Evolutionary conservation across 2,329 filamentous ascomycete species (phyloP), one percentile per base, ranked within the genome.

Genomic region (Phaeoacremonium minimum): DNA sequence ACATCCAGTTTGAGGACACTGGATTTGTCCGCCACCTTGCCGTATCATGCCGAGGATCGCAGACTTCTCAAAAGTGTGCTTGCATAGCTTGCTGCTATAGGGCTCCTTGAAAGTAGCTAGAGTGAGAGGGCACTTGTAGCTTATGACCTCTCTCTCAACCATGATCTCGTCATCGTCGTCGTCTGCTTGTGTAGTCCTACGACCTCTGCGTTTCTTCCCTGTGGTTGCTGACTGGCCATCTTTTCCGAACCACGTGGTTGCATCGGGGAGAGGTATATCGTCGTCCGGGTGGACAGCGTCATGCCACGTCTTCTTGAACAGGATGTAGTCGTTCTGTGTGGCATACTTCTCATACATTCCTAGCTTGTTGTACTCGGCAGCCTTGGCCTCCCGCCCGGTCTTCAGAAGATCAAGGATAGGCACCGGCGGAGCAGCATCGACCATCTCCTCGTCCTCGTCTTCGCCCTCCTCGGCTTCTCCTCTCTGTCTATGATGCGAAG

Each of bases 121-220:
- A 0, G 83, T 84, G 15, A 90, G 56, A 0, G 84, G 83, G 50
- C 85, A 90, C 48, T 77, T 81, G 19, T 83, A 75, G 55, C 77
- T 83, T 35, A 80, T 69, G 5, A 71, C 74, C 43, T 80, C 78
- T 33, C 75, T 69, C 18, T 76, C 72, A 18, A 90, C 73, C 2
- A 82, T 73, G 16, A 90, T 67, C 29, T 90, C 85, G 15, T 85
- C 81, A 37, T 84, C 81, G 13, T 72, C 71, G 5, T 76, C 77
- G 2, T 72, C 69, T 4, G 59, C 67, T 4, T 47, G 22, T 30
- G 1, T 49, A 61, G 1, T 48, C 59, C 2, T 44, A 48, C 4
- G 39, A 47, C 2, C 17, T 36, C 33, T 5, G 35, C 9, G 17
- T 30, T 19, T 28, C 46, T 37, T 30, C 37, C 35, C 20, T 42